Percentiles rank a stretch among this genome's conserved stretches.
phyloP scores from a whole-genome alignment of 352 stramenopile species.

The Blastocystis sp. region DNA sequence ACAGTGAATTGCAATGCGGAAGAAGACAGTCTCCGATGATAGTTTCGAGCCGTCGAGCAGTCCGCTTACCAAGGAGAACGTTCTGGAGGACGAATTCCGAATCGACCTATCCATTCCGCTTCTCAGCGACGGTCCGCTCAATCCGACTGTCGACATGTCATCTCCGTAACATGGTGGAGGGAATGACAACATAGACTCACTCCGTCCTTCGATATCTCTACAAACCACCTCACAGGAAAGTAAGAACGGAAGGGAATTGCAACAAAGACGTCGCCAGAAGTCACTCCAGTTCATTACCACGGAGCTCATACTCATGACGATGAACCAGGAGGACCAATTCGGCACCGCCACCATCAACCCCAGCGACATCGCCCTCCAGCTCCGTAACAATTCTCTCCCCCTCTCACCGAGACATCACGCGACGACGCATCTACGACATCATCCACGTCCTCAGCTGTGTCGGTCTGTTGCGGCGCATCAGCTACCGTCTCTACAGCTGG shows the following conservation, averaged over 20 bases:
- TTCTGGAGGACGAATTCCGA: too few relatives aligned
- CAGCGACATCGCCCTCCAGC: neutral
- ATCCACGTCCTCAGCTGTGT: slow-evolving; percentile 36
- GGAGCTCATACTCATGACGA: slow-evolving; percentile 24
- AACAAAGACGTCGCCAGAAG: slow-evolving; percentile 38
- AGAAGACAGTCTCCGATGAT: slow-evolving; percentile 8
- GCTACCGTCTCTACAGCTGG: slow-evolving; percentile 41
- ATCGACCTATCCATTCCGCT: too few relatives aligned
- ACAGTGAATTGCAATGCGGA: too few relatives aligned
- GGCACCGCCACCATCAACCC: slow-evolving; percentile 13
- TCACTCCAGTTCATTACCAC: slow-evolving; percentile 53
- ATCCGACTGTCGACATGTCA: neutral
- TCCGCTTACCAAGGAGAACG: too few relatives aligned
- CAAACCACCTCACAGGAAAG: slow-evolving; percentile 19
- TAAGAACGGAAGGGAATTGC: neutral
- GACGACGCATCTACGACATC: slow-evolving; percentile 53
- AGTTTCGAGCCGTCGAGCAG: slow-evolving; percentile 1
- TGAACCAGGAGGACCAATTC: neutral
- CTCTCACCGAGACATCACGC: neutral
- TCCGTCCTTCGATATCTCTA: neutral
- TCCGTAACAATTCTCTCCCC: neutral
- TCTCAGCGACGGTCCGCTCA: neutral
- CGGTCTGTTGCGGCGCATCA: neutral
- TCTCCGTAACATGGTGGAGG: neutral
- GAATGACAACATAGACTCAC: neutral